Conservation (phyloP, 1,139 yeast genomes). For the Trichomonascaceae sp. region DNA sequence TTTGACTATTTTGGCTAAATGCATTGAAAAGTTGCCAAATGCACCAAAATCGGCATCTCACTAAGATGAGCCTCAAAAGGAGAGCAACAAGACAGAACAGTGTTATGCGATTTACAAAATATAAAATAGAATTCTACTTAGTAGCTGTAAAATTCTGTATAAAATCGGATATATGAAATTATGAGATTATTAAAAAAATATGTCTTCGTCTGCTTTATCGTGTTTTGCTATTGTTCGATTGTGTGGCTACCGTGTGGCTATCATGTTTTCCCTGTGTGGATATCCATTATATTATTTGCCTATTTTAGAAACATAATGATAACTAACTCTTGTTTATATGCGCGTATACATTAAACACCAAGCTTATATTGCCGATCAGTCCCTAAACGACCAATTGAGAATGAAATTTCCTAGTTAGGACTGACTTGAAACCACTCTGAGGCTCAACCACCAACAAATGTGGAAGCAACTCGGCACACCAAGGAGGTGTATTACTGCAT, state of each 20-base stretch:
- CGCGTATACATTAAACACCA: background rate
- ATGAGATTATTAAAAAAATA: background rate
- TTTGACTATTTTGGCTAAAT: constrained; percentile 59
- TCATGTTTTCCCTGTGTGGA: background rate
- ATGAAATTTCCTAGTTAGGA: background rate
- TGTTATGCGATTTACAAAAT: background rate
- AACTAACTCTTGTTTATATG: background rate
- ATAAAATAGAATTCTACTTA: background rate
- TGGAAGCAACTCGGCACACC: background rate
- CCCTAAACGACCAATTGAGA: background rate
- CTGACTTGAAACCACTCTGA: background rate
- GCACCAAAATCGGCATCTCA: constrained; percentile 30
- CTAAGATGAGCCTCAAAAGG: background rate
- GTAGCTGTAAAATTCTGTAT: background rate
- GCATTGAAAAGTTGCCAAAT: constrained; percentile 55
- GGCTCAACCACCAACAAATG: background rate
- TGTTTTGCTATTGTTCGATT: background rate
- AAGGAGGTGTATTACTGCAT: background rate
- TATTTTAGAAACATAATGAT: background rate
- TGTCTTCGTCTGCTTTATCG: background rate
- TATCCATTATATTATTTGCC: background rate
- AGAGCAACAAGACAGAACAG: background rate
- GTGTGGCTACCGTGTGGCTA: background rate
- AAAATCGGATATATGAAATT: background rate
- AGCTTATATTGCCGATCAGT: background rate